phyloP scores from a whole-genome alignment of 257 asterid species.

The Solanum commersonii region DNA sequence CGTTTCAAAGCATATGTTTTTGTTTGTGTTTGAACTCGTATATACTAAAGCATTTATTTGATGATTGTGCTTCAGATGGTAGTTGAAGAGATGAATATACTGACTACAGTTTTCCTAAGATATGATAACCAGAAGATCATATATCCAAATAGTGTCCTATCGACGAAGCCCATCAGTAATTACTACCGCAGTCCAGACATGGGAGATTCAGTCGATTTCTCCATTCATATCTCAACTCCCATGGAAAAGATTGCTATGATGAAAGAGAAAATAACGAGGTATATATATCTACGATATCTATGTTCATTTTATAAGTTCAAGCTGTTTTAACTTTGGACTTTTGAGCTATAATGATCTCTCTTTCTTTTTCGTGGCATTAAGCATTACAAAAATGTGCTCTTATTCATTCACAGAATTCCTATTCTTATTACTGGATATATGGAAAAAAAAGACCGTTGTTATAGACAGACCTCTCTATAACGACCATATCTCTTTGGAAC shows the following conservation, averaged over 20 bases:
- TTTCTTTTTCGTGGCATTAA: too few relatives aligned
- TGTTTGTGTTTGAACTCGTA: not conserved
- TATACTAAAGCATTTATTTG: not conserved
- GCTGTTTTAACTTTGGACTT: too few relatives aligned
- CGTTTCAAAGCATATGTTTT: not conserved
- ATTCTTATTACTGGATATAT: not conserved
- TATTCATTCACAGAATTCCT: too few relatives aligned
- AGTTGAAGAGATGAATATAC: slow-evolving; percentile 91
- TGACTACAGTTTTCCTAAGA: slow-evolving; percentile 71
- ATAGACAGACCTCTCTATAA: too few relatives aligned
- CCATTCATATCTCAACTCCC: slow-evolving; percentile 70
- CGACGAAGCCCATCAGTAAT: slow-evolving; percentile 69
- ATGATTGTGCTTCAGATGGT: slow-evolving; percentile 51
- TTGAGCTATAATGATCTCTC: too few relatives aligned
- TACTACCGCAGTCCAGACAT: slow-evolving; percentile 91
- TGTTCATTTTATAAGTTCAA: not conserved
- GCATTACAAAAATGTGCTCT: too few relatives aligned
- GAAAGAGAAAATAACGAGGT: slow-evolving; percentile 78
- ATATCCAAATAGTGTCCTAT: slow-evolving; percentile 66
- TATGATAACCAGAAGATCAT: slow-evolving; percentile 67
- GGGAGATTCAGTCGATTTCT: slow-evolving; percentile 79
- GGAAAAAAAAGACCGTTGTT: not conserved
- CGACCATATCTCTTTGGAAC: not conserved
- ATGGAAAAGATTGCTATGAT: slow-evolving; percentile 52
- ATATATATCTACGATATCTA: slow-evolving; percentile 12